Conservation (phyloP, 2,329 filamentous ascomycete genomes). For the Aureobasidium sp. region DNA sequence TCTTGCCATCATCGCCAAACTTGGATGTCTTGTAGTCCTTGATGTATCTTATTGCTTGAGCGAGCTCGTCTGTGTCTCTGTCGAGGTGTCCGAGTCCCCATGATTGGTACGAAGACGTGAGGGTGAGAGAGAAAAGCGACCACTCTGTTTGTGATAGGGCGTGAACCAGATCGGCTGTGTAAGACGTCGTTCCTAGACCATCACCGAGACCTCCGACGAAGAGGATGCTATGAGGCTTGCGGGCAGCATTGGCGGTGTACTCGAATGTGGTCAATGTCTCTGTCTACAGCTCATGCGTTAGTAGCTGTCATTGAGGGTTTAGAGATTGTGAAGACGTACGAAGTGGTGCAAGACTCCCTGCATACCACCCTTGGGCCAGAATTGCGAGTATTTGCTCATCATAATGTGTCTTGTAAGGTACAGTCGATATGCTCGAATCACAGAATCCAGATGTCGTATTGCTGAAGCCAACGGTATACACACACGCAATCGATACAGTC, state of each 20-base stretch:
- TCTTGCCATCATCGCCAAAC: conserved; percentile 15
- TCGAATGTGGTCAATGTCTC: conserved; percentile 33
- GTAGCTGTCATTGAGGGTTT: not conserved
- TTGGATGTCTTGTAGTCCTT: conserved; percentile 24
- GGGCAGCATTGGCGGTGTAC: conserved; percentile 24
- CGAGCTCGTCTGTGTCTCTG: conserved; percentile 30
- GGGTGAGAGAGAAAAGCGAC: conserved; percentile 18
- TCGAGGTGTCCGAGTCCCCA: conserved; percentile 32
- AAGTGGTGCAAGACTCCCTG: conserved; percentile 22
- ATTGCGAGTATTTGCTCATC: conserved; percentile 17
- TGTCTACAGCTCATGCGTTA: conserved; percentile 21
- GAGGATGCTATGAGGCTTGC: conserved; percentile 21
- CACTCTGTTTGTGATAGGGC: conserved; percentile 18
- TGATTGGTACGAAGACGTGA: conserved; percentile 22
- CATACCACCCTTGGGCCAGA: conserved; percentile 22
- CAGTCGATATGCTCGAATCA: not conserved
- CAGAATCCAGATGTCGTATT: not conserved
- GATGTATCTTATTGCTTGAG: conserved; percentile 21
- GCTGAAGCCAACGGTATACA: not conserved
- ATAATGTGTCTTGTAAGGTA: not conserved
- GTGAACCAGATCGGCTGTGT: conserved; percentile 18
- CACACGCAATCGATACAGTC: not conserved
- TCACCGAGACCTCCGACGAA: conserved; percentile 22
- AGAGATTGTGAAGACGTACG: conserved; percentile 14
- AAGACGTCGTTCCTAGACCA: conserved; percentile 20